These are phyloP conservation scores for Auricularia cornea DNA, from an alignment of 768 basidiomycete species.

Conservation along the genomic window DNA sequence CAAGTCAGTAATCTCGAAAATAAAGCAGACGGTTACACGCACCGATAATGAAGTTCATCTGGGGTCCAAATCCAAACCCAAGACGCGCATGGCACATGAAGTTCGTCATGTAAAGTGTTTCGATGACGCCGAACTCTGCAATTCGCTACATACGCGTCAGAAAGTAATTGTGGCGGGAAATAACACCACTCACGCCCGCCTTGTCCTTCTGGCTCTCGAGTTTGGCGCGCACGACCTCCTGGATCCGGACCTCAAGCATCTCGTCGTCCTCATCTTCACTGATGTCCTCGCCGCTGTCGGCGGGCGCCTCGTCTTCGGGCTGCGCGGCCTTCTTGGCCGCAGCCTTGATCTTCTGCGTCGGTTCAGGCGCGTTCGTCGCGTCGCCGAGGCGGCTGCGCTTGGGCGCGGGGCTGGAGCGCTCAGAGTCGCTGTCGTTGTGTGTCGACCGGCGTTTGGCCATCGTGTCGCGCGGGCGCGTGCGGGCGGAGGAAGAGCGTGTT, in stretches of 20 bases:
- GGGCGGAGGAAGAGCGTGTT: too few species aligned
- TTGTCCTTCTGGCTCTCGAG: neutral
- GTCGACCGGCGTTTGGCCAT: too few species aligned
- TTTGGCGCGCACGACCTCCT: neutral
- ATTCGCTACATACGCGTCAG: conserved; percentile 40
- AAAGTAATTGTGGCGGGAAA: neutral
- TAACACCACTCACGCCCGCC: neutral
- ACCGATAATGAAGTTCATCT: conserved; percentile 98
- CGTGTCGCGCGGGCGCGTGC: too few species aligned
- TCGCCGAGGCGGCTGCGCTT: too few species aligned
- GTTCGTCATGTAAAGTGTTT: conserved; percentile 76
- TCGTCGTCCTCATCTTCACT: neutral
- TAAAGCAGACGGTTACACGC: conserved; percentile 12
- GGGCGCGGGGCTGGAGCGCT: too few species aligned
- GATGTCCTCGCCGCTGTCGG: neutral
- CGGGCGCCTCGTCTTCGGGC: neutral
- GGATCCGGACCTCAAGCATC: neutral
- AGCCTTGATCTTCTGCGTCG: too few species aligned
- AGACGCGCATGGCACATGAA: conserved; percentile 95
- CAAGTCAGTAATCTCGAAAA: conserved; percentile 1
- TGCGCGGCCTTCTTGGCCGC: too few species aligned
- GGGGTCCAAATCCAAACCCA: conserved; percentile 78
- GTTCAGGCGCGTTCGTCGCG: too few species aligned
- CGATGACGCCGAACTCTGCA: conserved; percentile 84
- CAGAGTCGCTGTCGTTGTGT: too few species aligned